Evolutionary conservation across 2,329 filamentous ascomycete genomes (phyloP), one percentile per base, ranked within the genome.

Genomic region (Cladosporium cucumerinum): DNA sequence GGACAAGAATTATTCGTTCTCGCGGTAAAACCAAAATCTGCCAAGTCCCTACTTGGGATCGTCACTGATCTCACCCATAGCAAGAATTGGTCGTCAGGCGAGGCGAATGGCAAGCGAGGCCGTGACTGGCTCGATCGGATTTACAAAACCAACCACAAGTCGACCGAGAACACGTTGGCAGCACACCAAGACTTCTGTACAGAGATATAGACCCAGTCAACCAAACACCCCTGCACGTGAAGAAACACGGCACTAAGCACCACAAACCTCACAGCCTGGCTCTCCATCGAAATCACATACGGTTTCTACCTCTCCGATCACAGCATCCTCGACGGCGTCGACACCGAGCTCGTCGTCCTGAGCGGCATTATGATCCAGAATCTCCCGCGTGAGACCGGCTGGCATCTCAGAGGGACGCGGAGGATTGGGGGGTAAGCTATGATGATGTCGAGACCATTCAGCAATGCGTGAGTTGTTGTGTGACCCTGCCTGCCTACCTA

Each of bases 351-450:
- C 10, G 80, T 85, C 0, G 82, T 85, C 1, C 73, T 86, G 3
- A 75, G 79, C 3, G 82, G 80, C 1, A 86, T 87, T 64, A 84
- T 86, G 82, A 83, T 83, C 6, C 85, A 87, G 70, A 86, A 87
- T 65, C 71, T 87, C 21, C 74, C 74, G 0, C 74, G 77, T 0
- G 82, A 85, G 71, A 84, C 84, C 1, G 80, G 78, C 18, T 87
- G 85, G 84, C 85, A 87, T 73, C 77, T 85, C 34, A 73, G 82
- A 32, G 83, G 83, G 0, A 80, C 77, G 0, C 72, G 83, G 46
- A 72, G 83, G 39, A 77, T 85, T 32, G 83, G 82, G 83, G 82
- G 0, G 79, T 84, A 0, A 79, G 75, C 11, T 73, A 70, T 25
- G 78, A 78, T 12, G 80, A 84, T 65, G 79, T 79, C 0, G 78